A percentile compares a stretch with the other conserved stretches of the same genome.
These are phyloP conservation scores for Brasenia schreberi DNA, from an alignment of 164 flowering plant genomes.

Conservation along the genomic window DNA sequence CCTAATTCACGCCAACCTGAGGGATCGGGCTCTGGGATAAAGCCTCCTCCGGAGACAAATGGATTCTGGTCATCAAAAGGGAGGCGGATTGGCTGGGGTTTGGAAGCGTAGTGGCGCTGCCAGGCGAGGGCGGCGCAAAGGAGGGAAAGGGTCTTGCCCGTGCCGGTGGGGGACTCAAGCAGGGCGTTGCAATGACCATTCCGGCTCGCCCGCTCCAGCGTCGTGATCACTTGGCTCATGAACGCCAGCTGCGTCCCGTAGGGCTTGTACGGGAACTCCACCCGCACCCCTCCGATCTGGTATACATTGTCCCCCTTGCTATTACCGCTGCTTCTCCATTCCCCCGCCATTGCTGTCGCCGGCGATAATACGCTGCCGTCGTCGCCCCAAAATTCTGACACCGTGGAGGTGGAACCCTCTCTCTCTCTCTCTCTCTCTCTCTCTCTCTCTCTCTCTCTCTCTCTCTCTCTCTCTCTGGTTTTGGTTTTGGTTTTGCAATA, in stretches of 20 bases:
- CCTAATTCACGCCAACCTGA: slow-evolving; percentile 18
- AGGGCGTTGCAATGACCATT: slow-evolving; percentile 86
- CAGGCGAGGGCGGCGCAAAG: slow-evolving; percentile 93
- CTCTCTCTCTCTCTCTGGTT: neutral
- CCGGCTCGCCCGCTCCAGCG: slow-evolving; percentile 70
- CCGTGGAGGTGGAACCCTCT: neutral
- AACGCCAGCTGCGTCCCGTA: slow-evolving; percentile 89
- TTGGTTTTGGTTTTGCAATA: neutral
- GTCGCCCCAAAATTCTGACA: too few relatives aligned
- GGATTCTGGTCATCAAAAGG: slow-evolving; percentile 44
- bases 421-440: neutral
- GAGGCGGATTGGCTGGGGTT: slow-evolving; percentile 16
- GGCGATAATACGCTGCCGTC: too few relatives aligned
- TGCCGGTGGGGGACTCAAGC: slow-evolving; percentile 96
- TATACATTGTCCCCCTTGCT: slow-evolving; percentile 5
- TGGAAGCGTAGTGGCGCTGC: slow-evolving; percentile 46
- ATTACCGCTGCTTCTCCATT: neutral
- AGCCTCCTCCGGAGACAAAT: slow-evolving; percentile 65
- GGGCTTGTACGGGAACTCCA: slow-evolving; percentile 86
- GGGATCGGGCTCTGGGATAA: slow-evolving; percentile 56
- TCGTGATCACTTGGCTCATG: slow-evolving; percentile 83
- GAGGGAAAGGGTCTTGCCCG: slow-evolving; percentile 89
- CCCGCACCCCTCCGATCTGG: slow-evolving; percentile 70
- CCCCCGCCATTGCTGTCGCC: neutral
- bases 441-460: neutral